Conservation (phyloP, 352 stramenopile genomes). For the Blastocystis sp. region DNA sequence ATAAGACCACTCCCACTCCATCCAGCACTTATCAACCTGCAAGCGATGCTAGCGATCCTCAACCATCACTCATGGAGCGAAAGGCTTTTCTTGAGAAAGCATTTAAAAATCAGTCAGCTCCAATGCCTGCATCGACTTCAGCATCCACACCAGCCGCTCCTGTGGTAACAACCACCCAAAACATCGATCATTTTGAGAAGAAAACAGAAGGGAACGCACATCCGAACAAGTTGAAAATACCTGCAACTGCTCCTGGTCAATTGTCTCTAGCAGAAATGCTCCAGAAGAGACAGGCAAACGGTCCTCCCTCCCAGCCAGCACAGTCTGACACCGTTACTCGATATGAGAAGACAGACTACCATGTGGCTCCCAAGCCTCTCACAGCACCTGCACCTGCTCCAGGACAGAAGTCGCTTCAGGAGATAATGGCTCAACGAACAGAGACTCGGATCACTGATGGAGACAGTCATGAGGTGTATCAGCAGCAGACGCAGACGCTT, state of each 20-base stretch:
- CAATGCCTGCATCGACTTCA: background rate
- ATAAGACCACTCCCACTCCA: background rate
- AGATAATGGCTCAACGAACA: background rate
- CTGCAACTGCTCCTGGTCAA: background rate
- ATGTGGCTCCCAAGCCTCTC: background rate
- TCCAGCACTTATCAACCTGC: background rate
- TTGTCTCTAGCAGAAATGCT: constrained; percentile 34
- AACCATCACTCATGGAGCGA: background rate
- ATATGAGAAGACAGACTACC: background rate
- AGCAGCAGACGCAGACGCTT: background rate
- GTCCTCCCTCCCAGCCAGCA: background rate
- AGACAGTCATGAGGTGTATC: background rate
- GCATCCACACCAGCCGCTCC: background rate
- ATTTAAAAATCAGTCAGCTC: background rate
- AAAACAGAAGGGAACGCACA: background rate
- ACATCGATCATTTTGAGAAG: background rate
- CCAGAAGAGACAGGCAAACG: background rate
- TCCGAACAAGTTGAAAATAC: constrained; percentile 2
- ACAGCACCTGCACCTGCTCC: background rate
- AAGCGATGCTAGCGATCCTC: background rate
- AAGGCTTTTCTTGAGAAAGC: background rate
- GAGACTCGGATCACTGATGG: background rate
- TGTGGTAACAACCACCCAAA: background rate
- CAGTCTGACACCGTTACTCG: background rate
- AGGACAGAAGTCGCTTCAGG: background rate